phyloP scores from a whole-genome alignment of 345 rosid species.

The Reutealis trisperma region DNA sequence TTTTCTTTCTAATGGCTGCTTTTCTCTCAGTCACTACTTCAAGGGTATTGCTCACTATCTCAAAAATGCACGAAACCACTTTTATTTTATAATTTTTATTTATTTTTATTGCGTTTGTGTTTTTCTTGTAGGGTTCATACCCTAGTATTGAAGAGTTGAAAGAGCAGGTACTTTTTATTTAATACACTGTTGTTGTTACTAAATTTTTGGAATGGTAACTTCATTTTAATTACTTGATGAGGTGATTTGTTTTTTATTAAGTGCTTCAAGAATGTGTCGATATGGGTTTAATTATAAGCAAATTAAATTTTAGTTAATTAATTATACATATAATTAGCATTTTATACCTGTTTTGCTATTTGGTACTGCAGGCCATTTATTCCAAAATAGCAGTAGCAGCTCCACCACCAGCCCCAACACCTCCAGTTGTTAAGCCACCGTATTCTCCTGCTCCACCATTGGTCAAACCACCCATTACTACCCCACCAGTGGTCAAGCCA shows the following conservation, averaged over 20 bases:
- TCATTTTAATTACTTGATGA: background rate
- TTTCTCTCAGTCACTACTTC: constrained; percentile 33
- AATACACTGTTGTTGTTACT: constrained; percentile 2
- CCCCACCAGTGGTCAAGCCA: constrained; percentile 9
- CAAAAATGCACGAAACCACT: background rate
- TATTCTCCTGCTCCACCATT: constrained; percentile 3
- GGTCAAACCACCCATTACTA: constrained; percentile 16
- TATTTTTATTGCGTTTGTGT: background rate
- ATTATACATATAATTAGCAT: too few species aligned
- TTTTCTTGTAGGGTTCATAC: constrained; percentile 30
- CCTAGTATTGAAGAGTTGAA: constrained; percentile 19
- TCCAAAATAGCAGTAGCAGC: constrained; percentile 3
- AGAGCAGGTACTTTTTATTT: constrained; percentile 23
- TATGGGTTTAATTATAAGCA: too few species aligned
- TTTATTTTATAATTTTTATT: background rate
- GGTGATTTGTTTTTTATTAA: too few species aligned
- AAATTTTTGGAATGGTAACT: background rate
- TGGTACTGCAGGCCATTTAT: constrained; percentile 4
- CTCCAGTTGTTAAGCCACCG: constrained; percentile 15
- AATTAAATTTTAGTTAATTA: too few species aligned
- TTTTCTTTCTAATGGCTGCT: constrained; percentile 32
- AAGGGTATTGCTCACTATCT: constrained; percentile 21
- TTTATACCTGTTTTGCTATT: too few species aligned
- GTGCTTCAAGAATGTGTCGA: too few species aligned
- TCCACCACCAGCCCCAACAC: constrained; percentile 2